These are phyloP conservation scores for Boechera retrofracta DNA, from an alignment of 345 rosid species.

Conservation along the genomic window DNA sequence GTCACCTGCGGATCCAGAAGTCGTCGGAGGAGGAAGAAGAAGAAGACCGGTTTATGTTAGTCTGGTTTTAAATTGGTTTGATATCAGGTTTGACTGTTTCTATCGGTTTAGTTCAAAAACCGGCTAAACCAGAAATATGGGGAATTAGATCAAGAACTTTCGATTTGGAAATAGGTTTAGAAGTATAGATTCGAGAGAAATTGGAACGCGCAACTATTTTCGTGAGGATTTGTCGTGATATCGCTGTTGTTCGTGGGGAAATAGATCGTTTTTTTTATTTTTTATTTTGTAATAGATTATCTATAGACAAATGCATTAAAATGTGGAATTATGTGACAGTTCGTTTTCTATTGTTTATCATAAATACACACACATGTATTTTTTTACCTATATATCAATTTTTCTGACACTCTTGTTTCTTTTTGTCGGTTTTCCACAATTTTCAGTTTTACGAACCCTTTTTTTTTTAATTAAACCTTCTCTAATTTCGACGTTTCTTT, in stretches of 20 bases:
- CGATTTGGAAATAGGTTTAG: no score
- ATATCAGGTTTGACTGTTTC: no score
- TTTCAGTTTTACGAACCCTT: conserved; percentile 12
- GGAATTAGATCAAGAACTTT: no score
- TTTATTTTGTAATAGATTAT: no score
- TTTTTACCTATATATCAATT: conserved; percentile 27
- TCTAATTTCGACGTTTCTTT: conserved; percentile 47
- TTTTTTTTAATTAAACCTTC: neutral
- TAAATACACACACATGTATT: conserved; percentile 28
- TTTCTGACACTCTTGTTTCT: conserved; percentile 46
- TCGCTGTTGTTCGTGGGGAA: no score
- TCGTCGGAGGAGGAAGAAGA: neutral
- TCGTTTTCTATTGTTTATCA: conserved; percentile 24
- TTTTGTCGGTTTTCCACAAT: conserved; percentile 36
- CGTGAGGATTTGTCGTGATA: rapidly evolving
- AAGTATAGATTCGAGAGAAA: no score
- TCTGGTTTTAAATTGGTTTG: no score
- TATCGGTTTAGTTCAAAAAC: no score
- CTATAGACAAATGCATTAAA: neutral
- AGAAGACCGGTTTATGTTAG: no score
- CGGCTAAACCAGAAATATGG: no score
- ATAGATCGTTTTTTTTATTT: no score
- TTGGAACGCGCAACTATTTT: no score
- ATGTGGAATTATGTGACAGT: neutral
- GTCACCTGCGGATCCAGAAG: conserved; percentile 89